Evolutionary conservation across 2,329 filamentous ascomycete species (phyloP).

Genomic region (Arthroderma sp.): DNA sequence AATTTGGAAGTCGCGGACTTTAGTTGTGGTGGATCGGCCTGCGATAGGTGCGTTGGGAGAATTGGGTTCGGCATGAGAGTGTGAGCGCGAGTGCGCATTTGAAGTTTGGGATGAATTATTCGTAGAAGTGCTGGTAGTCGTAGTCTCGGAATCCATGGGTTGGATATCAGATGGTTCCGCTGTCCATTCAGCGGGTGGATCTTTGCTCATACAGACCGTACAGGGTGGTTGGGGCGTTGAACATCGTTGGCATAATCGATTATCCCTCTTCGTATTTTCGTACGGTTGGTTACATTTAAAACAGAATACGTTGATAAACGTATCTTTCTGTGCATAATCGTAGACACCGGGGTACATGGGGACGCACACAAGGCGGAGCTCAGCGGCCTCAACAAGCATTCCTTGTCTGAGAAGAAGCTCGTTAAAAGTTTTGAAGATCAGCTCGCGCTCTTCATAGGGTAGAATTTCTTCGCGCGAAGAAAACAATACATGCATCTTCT

Average conservation of each 20-base stretch:
- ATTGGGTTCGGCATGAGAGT: not conserved
- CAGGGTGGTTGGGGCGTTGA: conserved; percentile 27
- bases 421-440: conserved; percentile 45
- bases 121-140: not conserved
- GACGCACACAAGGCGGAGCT: conserved; percentile 43
- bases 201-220: conserved; percentile 29
- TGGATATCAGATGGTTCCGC: conserved; percentile 13
- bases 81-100: conserved; percentile 15
- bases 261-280: conserved; percentile 36
- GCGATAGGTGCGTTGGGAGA: not conserved
- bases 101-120: conserved; percentile 9
- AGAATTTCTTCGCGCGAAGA: conserved; percentile 25
- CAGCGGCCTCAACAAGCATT: conserved; percentile 38
- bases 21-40: not conserved
- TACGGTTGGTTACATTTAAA: conserved; percentile 44
- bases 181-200: conserved; percentile 30
- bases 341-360: conserved; percentile 44
- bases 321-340: conserved; percentile 43
- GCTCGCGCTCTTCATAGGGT: conserved; percentile 38
- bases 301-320: conserved; percentile 42
- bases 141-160: no score
- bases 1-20: not conserved
- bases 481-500: conserved; percentile 28
- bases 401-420: conserved; percentile 37
- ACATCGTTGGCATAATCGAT: conserved; percentile 40